Evolutionary conservation across 495 filamentous ascomycete species (phyloP).

Genomic region (Neurospora cerealis): DNA sequence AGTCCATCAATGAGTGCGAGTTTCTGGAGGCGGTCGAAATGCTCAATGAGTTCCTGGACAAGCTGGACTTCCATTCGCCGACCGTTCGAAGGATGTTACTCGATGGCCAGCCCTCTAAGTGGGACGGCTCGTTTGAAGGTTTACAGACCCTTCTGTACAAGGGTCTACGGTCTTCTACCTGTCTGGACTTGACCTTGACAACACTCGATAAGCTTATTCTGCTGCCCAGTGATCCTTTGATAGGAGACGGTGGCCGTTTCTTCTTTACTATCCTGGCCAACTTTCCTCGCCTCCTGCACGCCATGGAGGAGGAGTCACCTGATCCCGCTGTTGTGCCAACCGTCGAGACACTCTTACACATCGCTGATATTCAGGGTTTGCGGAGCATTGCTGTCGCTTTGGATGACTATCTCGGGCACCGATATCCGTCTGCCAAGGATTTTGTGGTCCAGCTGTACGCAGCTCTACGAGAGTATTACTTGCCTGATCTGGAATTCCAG

Average conservation of each 20-base stretch:
- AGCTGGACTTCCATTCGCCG: slow-evolving; percentile 68
- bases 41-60: slow-evolving; percentile 77
- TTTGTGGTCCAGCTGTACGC: slow-evolving; percentile 67
- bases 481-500: slow-evolving; percentile 73
- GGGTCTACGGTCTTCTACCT: slow-evolving; percentile 77
- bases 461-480: slow-evolving; percentile 68
- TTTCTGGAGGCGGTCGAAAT: slow-evolving; percentile 86
- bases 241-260: slow-evolving; percentile 71
- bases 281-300: slow-evolving; percentile 74
- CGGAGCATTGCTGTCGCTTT: slow-evolving; percentile 49
- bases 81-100: slow-evolving; percentile 56
- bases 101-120: slow-evolving; percentile 70
- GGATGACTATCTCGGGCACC: slow-evolving; percentile 55
- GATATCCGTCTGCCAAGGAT: slow-evolving; percentile 61
- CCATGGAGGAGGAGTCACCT: slow-evolving; percentile 55
- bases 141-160: slow-evolving; percentile 81
- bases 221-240: slow-evolving; percentile 69
- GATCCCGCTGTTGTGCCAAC: slow-evolving; percentile 46
- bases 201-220: slow-evolving; percentile 67
- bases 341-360: slow-evolving; percentile 57
- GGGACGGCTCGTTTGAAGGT: slow-evolving; percentile 86
- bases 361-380: slow-evolving; percentile 61
- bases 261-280: slow-evolving; percentile 82
- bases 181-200: slow-evolving; percentile 64
- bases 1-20: slow-evolving; percentile 91